Base-by-base conservation (phyloP, 2,329 filamentous ascomycete species). In the Berkeleyomyces basicola region DNA sequence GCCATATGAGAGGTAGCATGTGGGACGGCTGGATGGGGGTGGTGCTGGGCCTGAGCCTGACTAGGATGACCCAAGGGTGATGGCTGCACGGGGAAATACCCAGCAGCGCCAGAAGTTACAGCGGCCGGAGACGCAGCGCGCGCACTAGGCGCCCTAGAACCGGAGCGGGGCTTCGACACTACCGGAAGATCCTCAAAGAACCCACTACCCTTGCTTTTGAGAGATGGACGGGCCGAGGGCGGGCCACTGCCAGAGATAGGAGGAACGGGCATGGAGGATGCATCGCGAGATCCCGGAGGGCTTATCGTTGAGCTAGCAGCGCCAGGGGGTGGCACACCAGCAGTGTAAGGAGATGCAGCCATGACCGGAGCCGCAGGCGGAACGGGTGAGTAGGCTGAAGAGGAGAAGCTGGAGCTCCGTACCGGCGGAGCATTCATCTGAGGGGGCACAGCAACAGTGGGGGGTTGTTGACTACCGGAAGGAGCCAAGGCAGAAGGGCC, bases 111-210 rank as follows among this genome's bases (percentile, higher is more conserved):
- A 72, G 76, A 36, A 51, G 16, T 11, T 16, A 36, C 49, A 11
- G 33, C 49, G 33, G 71, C 70, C 14, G 79, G 77, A 6, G 78
- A 79, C 4, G 73, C 70, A 47, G 72, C 70, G 42, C 75, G 70
- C 36, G 71, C 73, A 67, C 76, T 78, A 59, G 60, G 47, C 37
- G 81, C 79, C 62, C 82, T 78, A 1, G 82, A 80, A 33, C 78
- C 77, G 16, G 83, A 81, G 36, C 85, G 80, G n/a, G 83, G 79
- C 69, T 79, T 85, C 3, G 80, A 73, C 1, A 79, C 72, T 60
- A 86, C 72, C 0, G 88, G 88, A 31, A 92, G 76, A 62, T 92
- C 88, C 72, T 91, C 88, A 67, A 90, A 92, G 71, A 92, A 92
- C 67, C 79, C 83, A 44, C 55, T 64, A n/a, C 77, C 72, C 65